Evolutionary conservation across 1,284 basidiomycete species (phyloP), one percentile per base, ranked within the genome.

Genomic region (Megacollybia platyphylla): DNA sequence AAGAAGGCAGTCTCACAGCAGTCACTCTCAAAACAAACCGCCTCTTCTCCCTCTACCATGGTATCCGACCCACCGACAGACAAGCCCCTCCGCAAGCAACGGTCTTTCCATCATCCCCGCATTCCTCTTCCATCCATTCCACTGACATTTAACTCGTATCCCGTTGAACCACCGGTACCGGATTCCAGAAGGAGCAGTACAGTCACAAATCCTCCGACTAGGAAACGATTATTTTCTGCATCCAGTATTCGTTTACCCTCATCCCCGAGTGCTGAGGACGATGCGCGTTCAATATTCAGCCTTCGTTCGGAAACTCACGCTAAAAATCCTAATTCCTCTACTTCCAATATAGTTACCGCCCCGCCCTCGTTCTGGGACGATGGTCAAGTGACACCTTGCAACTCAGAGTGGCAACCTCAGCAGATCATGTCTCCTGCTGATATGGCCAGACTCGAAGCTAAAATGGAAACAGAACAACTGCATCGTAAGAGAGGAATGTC

Each of bases 351-450:
- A 9, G 20, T 20, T 43, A 48, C 13, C 43, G 34, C 10, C 13
- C 47, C 50, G 6, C 57, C 64, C 31, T 73, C 71, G 10, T 67
- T 67, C 46, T 74, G 71, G 68, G 71, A 74, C 32, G 73, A 76
- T 46, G 44, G 47, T 15, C 58, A 60, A 7, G 52, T 46, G 28
- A 68, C 62, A 47, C 62, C 68, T 41, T 47, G 46, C 7, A 40
- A 46, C 7, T 43, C 53, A 17, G 76, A 79, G 18, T 77, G 76
- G 54, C 64, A 61, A 3, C 73, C 76, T 7, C 73, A 79, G 53
- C 72, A 71, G 37, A 82, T 79, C 49, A 70, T 80, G 67, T 73
- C 77, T 9, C 73, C 76, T 11, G 76, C 73, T 17, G 75, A 81
- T 44, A 68, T 81, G 63, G 64, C 75, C 24, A 65, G 67, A 54